Evolutionary conservation across 257 asterid genomes (phyloP).

Genomic region (Fraxinus anomala): DNA sequence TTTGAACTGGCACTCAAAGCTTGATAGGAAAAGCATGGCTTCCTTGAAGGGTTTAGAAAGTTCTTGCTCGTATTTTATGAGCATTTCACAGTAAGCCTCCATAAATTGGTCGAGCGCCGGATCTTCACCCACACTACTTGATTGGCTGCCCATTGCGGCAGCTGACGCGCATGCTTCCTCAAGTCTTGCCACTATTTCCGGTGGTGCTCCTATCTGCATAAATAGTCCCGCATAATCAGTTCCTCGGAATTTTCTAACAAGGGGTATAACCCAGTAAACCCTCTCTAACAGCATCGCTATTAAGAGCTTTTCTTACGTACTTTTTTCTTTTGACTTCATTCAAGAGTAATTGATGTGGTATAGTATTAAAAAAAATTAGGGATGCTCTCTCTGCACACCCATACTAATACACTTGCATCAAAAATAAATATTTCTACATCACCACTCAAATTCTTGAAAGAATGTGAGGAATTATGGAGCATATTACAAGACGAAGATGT

Average conservation of each 20-base stretch:
- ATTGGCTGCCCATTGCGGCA: slow-evolving; percentile 43
- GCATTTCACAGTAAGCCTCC: slow-evolving; percentile 99
- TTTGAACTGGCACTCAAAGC: slow-evolving; percentile 78
- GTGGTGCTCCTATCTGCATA: slow-evolving; percentile 93
- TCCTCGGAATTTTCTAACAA: no score
- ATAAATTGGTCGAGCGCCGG: slow-evolving; percentile 93
- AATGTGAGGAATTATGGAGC: neutral
- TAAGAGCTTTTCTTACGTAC: no score
- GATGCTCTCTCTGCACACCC: no score
- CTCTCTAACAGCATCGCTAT: no score
- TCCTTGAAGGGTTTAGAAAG: slow-evolving; percentile 91
- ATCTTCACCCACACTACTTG: slow-evolving; percentile 67
- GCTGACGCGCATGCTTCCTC: slow-evolving; percentile 79
- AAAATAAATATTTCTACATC: no score
- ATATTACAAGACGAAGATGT: no score
- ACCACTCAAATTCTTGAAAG: neutral
- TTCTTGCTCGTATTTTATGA: slow-evolving; percentile 82
- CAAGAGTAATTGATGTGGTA: no score
- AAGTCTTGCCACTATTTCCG: slow-evolving; percentile 84
- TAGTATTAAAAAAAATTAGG: no score
- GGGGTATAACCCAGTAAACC: no score
- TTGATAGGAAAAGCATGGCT: slow-evolving; percentile 89
- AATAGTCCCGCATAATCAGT: neutral
- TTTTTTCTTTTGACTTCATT: no score
- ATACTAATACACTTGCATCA: no score